Base-by-base conservation (phyloP, 768 basidiomycete genomes). In the Lentinula lateritia region DNA sequence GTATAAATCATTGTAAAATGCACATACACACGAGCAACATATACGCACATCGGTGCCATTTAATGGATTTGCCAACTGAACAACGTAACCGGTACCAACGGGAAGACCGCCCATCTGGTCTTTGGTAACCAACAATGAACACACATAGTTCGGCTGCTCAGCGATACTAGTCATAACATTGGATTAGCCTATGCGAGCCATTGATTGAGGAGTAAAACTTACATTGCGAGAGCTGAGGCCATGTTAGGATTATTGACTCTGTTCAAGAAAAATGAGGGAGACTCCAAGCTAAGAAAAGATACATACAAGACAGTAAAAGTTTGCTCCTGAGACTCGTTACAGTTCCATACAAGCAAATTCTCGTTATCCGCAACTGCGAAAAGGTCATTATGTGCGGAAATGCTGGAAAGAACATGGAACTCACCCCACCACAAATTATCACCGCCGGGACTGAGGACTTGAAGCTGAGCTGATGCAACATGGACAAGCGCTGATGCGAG, bases 321-420 rank as follows among this genome's bases (percentile, higher is more conserved):
- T 4, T 63, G 34, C 7, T 12, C 45, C 39, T 52, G 68, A 13
- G 75, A 66, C 35, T 75, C 67, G 3, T 77, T 48, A 73, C 88
- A 90, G 2, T 74, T 75, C 88, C 88, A 90, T 2, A 71, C 66
- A 46, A 90, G 66, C n/a, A 75, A 77, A 70, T 90, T 90, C n/a
- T 52, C 23, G 8, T 84, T 83, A 57, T 76, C 63, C 9, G 83
- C 78, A 60, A 90, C 88, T 89, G 66, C 5, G 52, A 35, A 52
- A n/a, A 60, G 34, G 7, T 18, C 4, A 50, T 15, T 36, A 45
- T 43, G 20, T 18, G 7, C 16, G 32, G 18, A 13, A 32, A n/a
- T 5, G 46, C 8, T 16, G 13, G n/a, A 45, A 38, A 46, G 12
- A 45, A 36, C 39, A n/a, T 46, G 20, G 16, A 28, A 60, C 59